Conservation (phyloP, 2,329 filamentous ascomycete species). For the Aureobasidium uvarum region DNA sequence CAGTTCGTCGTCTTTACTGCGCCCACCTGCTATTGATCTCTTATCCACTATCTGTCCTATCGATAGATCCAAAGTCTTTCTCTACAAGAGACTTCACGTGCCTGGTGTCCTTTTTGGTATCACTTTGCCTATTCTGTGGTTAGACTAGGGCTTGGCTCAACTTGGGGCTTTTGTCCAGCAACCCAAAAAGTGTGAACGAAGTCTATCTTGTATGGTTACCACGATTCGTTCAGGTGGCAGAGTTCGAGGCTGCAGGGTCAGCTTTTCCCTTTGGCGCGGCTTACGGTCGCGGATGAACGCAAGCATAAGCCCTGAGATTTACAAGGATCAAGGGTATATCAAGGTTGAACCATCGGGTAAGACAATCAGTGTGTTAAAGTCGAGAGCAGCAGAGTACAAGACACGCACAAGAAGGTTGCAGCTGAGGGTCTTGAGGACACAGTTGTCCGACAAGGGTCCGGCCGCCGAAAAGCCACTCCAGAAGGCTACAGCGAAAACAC, state of each 20-base stretch:
- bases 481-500: background rate
- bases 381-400: background rate
- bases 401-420: constrained; percentile 1
- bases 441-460: constrained; percentile 10
- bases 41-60: constrained; percentile 23
- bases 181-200: background rate
- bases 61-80: constrained; percentile 1
- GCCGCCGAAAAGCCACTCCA: background rate
- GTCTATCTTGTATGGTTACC: background rate
- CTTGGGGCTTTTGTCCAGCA: background rate
- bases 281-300: background rate
- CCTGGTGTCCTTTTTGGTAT: background rate
- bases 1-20: constrained; percentile 2
- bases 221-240: background rate
- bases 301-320: background rate
- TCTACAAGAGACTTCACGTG: background rate
- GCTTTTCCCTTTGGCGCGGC: background rate
- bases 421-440: background rate
- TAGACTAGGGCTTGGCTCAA: background rate
- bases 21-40: background rate
- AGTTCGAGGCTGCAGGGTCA: constrained; percentile 1
- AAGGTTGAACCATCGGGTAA: background rate
- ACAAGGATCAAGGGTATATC: background rate
- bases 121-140: background rate
- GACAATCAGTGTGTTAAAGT: background rate